phyloP scores from a whole-genome alignment of 345 rosid genomes.

The Carallia brachiata region DNA sequence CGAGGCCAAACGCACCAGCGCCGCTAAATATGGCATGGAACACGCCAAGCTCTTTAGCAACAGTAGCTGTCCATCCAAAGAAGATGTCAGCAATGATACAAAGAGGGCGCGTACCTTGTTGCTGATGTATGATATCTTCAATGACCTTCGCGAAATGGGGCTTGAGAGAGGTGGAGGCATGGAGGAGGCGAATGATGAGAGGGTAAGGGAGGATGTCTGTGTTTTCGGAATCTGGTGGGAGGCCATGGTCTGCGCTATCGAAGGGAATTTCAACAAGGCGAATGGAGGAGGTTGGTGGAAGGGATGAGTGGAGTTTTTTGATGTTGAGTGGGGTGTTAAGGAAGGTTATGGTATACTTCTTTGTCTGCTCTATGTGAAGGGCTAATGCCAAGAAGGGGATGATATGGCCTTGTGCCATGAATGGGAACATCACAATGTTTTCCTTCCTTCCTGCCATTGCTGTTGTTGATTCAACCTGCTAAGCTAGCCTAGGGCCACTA shows the following conservation, averaged over 20 bases:
- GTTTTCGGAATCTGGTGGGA: conserved; percentile 68
- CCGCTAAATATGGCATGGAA: conserved; percentile 50
- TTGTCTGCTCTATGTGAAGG: conserved; percentile 43
- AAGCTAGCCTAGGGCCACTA: too few relatives aligned
- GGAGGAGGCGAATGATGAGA: conserved; percentile 46
- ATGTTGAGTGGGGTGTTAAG: conserved; percentile 66
- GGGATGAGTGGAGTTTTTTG: conserved; percentile 41
- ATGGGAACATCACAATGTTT: conserved; percentile 61
- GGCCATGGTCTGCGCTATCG: conserved; percentile 56
- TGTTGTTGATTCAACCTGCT: neutral
- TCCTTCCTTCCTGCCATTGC: conserved; percentile 12
- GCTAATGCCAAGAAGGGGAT: conserved; percentile 73
- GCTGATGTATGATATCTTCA: conserved; percentile 10
- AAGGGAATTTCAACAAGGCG: conserved; percentile 59
- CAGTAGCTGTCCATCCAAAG: conserved; percentile 61
- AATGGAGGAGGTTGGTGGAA: conserved; percentile 52
- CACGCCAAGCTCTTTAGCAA: conserved; percentile 52
- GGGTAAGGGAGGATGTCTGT: conserved; percentile 63
- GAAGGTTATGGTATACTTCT: conserved; percentile 32
- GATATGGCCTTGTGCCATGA: conserved; percentile 85
- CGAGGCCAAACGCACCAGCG: conserved; percentile 50
- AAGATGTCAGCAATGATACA: conserved; percentile 52
- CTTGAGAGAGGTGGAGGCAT: conserved; percentile 52
- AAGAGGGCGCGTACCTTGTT: conserved; percentile 25
- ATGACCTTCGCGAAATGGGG: conserved; percentile 42